A percentile compares a stretch with the other conserved stretches of the same genome.
phyloP scores from a whole-genome alignment of 129 eudicot species.

The Silybum marianum region DNA sequence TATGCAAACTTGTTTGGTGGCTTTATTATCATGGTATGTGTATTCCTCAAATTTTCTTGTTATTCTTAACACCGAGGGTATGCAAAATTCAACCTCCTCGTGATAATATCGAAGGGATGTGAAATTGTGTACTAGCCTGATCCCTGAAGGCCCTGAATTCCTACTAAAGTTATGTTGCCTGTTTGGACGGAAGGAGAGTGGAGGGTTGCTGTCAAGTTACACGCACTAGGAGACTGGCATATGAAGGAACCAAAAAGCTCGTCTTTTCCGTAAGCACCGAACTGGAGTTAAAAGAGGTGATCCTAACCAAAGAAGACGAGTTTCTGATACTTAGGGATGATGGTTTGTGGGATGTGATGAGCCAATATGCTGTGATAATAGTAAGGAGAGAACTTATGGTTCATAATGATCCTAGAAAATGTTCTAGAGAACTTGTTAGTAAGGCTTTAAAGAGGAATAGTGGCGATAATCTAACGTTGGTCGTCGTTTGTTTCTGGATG shows the following conservation, averaged over 20 bases:
- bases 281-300: slow-evolving; percentile 63
- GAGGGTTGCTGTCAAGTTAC: no score
- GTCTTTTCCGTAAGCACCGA: slow-evolving; percentile 65
- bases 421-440: slow-evolving; percentile 62
- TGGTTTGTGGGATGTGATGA: slow-evolving; percentile 92
- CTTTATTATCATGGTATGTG: slow-evolving; percentile 82
- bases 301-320: slow-evolving; percentile 78
- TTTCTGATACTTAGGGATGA: slow-evolving; percentile 81
- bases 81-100: no score
- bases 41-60: not conserved
- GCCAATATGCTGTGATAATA: slow-evolving; percentile 78
- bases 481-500: slow-evolving; percentile 69
- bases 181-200: no score
- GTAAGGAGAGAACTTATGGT: slow-evolving; percentile 76
- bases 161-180: no score
- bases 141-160: no score
- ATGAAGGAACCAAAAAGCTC: slow-evolving; percentile 84
- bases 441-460: slow-evolving; percentile 82
- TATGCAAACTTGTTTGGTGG: slow-evolving; percentile 86
- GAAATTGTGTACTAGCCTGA: no score
- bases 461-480: slow-evolving; percentile 78
- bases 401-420: slow-evolving; percentile 76
- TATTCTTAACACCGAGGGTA: no score
- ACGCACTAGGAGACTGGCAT: slow-evolving; percentile 90
- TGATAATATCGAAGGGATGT: no score